Evolutionary conservation across 805 yeast species (phyloP).

Genomic region (Kuraishia capsulata): DNA sequence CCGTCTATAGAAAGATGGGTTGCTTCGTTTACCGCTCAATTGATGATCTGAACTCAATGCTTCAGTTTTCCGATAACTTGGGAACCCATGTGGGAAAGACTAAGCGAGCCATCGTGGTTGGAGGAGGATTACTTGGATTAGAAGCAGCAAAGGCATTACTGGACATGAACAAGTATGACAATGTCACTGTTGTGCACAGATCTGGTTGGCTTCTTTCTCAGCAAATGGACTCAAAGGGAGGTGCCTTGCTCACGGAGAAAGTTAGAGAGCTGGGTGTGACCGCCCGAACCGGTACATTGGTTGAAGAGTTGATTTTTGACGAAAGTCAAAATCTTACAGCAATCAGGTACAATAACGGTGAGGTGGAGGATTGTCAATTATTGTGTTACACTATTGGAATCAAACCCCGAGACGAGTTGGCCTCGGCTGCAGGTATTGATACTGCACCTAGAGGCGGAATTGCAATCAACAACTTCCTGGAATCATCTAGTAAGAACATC

Average conservation of each 20-base stretch:
- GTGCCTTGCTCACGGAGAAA: constrained; percentile 27
- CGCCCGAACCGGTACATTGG: constrained; percentile 40
- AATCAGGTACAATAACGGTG: constrained; percentile 19
- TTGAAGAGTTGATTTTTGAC: constrained; percentile 33
- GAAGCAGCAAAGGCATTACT: constrained; percentile 28
- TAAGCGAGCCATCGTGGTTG: constrained; percentile 21
- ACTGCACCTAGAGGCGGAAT: constrained; percentile 21
- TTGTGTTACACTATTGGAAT: constrained; percentile 26
- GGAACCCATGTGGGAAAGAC: neutral
- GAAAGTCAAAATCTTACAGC: constrained; percentile 11
- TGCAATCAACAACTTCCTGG: constrained; percentile 17
- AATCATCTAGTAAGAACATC: constrained; percentile 17
- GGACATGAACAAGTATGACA: constrained; percentile 20
- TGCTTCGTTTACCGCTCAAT: constrained; percentile 25
- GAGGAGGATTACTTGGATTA: constrained; percentile 24
- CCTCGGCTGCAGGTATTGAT: constrained; percentile 12
- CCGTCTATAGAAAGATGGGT: constrained; percentile 17
- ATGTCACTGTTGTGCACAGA: constrained; percentile 23
- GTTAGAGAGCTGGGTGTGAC: constrained; percentile 44
- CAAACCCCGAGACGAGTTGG: constrained; percentile 25
- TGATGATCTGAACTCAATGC: constrained; percentile 22
- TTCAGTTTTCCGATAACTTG: constrained; percentile 12
- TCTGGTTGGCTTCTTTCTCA: constrained; percentile 24
- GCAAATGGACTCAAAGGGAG: constrained; percentile 27
- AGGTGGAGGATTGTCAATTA: constrained; percentile 20